Base-by-base conservation (phyloP, 495 filamentous ascomycete species). In the Hapsidospora chrysogenum region DNA sequence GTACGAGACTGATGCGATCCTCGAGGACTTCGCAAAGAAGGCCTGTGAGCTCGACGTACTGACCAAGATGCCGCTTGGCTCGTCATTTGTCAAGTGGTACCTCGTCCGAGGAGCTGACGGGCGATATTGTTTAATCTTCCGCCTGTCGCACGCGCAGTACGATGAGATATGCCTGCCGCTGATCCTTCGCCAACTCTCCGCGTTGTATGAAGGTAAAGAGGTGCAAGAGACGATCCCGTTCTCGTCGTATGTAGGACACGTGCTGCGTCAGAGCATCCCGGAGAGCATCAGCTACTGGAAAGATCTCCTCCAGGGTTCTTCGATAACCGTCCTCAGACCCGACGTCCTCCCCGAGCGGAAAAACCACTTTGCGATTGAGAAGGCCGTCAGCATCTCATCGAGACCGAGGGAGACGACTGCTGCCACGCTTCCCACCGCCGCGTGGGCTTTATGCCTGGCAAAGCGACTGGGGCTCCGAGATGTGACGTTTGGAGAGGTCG, bases 61-160 rank as follows among this genome's bases (percentile, higher is more conserved):
- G 18, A 54, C 63, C 13, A 57, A 53, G 0, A 63, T 70, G 20
- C 61, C 62, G 0, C 64, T 74, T n/a, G 77, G 78, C 9, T 68
- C 72, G 15, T 64, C 71, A 2, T 75, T 73, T 33, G 58, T 79
- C 19, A 67, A 74, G 36, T 74, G 78, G 48, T 60, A 70, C 29
- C 60, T 75, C 31, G 57, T 77, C 38, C 61, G 60, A 35, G 58
- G 63, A 40, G 63, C 60, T 34, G 48, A 49, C 6, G 59, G 52
- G 10, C 50, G 64, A 25, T 58, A 70, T 47, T 67, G 64, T n/a
- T 73, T 85, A 29, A 51, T 70, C 36, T 59, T 85, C 33, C 63
- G 76, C 3, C 61, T 83, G 4, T 81, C 76, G 0, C 79, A 85
- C 48, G 74, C 79, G 0, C 79, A 83, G 37, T 85, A 78, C 44